Evolutionary conservation across 306 rosid species (phyloP).

Genomic region (Heteromeles arbutifolia): DNA sequence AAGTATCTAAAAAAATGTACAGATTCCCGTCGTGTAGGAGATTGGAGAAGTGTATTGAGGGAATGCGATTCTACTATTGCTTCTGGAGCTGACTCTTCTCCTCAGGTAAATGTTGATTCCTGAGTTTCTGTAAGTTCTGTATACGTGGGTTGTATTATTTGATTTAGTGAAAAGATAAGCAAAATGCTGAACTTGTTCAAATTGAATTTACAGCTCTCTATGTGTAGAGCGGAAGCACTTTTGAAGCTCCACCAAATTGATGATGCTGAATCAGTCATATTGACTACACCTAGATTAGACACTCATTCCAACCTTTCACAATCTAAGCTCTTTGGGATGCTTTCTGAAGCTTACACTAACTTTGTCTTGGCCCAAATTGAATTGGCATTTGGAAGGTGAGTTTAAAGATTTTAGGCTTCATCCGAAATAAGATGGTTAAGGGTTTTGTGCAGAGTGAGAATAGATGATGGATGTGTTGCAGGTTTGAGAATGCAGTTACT

Average conservation of each 20-base stretch:
- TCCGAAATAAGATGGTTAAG: constrained; percentile 15
- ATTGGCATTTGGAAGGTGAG: constrained; percentile 96
- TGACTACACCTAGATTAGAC: constrained; percentile 40
- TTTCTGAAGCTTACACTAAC: constrained; percentile 66
- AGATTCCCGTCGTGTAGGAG: constrained; percentile 63
- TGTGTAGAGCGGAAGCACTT: constrained; percentile 94
- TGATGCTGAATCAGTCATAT: constrained; percentile 57
- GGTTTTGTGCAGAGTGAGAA: constrained; percentile 47
- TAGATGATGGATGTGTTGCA: constrained; percentile 70
- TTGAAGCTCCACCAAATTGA: constrained; percentile 83
- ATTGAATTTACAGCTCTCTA: constrained; percentile 84
- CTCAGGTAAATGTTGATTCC: constrained; percentile 44
- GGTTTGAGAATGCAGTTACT: constrained; percentile 93
- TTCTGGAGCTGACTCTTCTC: constrained; percentile 72
- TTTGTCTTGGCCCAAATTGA: constrained; percentile 71
- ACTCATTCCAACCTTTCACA: constrained; percentile 27
- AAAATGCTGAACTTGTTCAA: constrained; percentile 55
- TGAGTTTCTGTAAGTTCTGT: neutral
- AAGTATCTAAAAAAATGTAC: constrained; percentile 69
- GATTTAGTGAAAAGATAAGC: neutral
- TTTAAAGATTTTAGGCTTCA: constrained; percentile 27
- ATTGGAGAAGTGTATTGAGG: constrained; percentile 73
- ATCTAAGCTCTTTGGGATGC: constrained; percentile 62
- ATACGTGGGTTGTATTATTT: neutral
- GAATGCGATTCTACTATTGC: constrained; percentile 64